Conservation (phyloP, 2,329 filamentous ascomycete genomes). For the Nannizzia gypsea region DNA sequence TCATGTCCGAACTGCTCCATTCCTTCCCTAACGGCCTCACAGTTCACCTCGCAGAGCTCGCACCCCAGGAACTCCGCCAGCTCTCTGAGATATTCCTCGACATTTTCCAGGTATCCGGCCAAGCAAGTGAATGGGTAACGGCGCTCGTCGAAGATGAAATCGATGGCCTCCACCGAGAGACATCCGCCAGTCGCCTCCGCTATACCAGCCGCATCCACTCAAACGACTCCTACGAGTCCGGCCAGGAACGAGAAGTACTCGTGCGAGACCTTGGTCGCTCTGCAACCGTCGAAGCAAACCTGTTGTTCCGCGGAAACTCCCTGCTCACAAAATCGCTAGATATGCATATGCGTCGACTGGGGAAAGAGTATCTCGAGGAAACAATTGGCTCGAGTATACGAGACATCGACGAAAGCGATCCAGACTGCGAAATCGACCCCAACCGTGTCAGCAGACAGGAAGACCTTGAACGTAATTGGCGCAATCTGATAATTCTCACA, state of each 20-base stretch:
- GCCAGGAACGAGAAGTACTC: conserved; percentile 47
- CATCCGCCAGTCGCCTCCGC: conserved; percentile 50
- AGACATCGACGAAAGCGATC: conserved; percentile 82
- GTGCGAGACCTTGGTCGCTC: conserved; percentile 54
- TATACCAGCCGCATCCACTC: conserved; percentile 54
- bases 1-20: conserved; percentile 71
- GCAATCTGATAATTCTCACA: conserved; percentile 60
- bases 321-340: conserved; percentile 87
- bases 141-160: conserved; percentile 93
- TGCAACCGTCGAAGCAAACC: conserved; percentile 68
- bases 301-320: conserved; percentile 91
- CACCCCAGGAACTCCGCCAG: conserved; percentile 66
- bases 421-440: conserved; percentile 90
- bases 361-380: conserved; percentile 84
- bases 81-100: conserved; percentile 79
- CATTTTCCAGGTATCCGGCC: conserved; percentile 86
- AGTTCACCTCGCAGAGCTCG: conserved; percentile 65
- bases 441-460: conserved; percentile 56
- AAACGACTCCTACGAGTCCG: conserved; percentile 46
- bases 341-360: conserved; percentile 86
- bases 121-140: conserved; percentile 79
- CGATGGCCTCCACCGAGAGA: conserved; percentile 77
- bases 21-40: conserved; percentile 75
- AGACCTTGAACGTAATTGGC: conserved; percentile 76
- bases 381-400: conserved; percentile 72